phyloP scores from a whole-genome alignment of 306 rosid species.

The Sphenostylis stenocarpa region DNA sequence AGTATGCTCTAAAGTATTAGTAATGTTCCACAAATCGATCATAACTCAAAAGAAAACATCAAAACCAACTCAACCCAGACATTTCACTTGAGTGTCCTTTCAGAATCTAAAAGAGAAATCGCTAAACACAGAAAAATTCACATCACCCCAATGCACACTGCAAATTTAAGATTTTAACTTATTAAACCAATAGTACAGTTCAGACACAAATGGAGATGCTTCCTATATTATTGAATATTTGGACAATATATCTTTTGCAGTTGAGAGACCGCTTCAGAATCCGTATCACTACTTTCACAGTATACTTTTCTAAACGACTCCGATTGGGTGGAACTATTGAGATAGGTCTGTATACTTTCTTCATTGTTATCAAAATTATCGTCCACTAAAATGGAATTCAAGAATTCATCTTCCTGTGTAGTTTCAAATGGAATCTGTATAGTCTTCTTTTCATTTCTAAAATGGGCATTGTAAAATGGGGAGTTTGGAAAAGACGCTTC shows the following conservation, averaged over 20 bases:
- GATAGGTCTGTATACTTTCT: constrained; percentile 3
- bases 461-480: not conserved
- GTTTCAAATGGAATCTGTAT: not conserved
- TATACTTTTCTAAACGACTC: constrained; percentile 14
- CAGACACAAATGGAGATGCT: not conserved
- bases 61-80: not conserved
- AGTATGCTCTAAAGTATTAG: not conserved
- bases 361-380: not conserved
- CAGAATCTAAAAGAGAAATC: no score
- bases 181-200: not conserved
- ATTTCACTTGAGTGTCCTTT: not conserved
- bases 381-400: not conserved
- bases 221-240: not conserved
- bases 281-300: constrained; percentile 40
- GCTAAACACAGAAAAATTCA: no score
- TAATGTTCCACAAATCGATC: not conserved
- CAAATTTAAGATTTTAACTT: not conserved
- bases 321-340: not conserved
- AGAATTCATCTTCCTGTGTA: not conserved
- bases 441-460: not conserved
- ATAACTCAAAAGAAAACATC: constrained; percentile 14
- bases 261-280: constrained; percentile 49
- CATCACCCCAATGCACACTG: not conserved
- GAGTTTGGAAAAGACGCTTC: not conserved
- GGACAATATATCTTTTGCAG: constrained; percentile 34